Conservation (phyloP, 129 eudicot species). For the Helianthus tuberosus region DNA sequence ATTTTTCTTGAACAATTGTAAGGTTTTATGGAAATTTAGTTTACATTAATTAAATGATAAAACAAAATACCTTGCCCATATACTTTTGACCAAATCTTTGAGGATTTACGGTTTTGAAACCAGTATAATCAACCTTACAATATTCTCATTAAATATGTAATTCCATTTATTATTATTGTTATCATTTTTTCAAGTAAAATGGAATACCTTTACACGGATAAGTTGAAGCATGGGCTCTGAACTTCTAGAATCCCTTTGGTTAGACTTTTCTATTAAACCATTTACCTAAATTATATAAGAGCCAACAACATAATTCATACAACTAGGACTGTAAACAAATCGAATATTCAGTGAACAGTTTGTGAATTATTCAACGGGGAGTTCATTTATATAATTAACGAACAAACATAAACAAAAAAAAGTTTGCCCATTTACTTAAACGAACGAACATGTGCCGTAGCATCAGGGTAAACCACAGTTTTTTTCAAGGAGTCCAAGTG, state of each 20-base stretch:
- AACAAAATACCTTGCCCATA: constrained; percentile 89
- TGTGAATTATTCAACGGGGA: too few relatives aligned
- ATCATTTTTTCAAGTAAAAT: constrained; percentile 6
- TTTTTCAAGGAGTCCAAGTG: too few relatives aligned
- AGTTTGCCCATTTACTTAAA: too few relatives aligned
- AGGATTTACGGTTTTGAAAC: constrained; percentile 96
- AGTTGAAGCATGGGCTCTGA: constrained; percentile 80
- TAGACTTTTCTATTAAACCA: constrained; percentile 68
- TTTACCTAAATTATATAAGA: constrained; percentile 56
- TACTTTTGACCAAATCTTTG: constrained; percentile 96
- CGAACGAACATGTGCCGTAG: too few relatives aligned
- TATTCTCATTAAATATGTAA: constrained; percentile 4
- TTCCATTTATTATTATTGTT: constrained; percentile 15
- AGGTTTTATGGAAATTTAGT: constrained; percentile 7
- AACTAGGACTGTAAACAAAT: too few relatives aligned
- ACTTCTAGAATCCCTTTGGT: constrained; percentile 44
- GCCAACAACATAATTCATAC: constrained; percentile 7
- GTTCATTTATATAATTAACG: too few relatives aligned
- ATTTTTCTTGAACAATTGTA: constrained; percentile 11
- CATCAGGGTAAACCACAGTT: too few relatives aligned
- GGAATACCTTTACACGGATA: constrained; percentile 82
- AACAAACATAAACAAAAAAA: too few relatives aligned
- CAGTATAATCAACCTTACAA: constrained; percentile 92
- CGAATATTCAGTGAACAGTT: too few relatives aligned
- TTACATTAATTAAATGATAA: constrained; percentile 8